These are phyloP conservation scores for Syzygium aqueum DNA, from an alignment of 345 rosid species.

Conservation along the genomic window DNA sequence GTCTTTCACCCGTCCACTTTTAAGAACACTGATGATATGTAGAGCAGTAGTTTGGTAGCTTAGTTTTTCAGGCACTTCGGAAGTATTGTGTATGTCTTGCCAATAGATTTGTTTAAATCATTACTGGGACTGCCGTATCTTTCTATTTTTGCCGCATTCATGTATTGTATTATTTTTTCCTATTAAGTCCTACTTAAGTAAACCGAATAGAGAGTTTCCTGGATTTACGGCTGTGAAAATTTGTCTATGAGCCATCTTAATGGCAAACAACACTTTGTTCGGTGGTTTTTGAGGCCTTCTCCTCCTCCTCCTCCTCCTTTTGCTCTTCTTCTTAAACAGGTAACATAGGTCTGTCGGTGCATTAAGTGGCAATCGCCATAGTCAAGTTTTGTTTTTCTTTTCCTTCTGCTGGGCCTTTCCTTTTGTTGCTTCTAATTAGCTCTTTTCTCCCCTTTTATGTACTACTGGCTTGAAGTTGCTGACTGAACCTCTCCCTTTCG, in stretches of 20 bases:
- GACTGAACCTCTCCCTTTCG: neutral
- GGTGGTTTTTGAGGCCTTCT: neutral
- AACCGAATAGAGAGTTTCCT: neutral
- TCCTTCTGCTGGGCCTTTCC: neutral
- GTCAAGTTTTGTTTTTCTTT: neutral
- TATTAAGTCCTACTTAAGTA: neutral
- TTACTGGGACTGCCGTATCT: neutral
- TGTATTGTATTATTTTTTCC: neutral
- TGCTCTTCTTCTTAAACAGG: neutral
- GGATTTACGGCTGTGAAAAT: neutral
- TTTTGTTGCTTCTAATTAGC: neutral
- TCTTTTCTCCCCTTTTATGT: neutral
- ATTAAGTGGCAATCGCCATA: neutral
- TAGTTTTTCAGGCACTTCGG: neutral
- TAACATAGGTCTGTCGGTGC: neutral
- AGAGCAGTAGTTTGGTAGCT: neutral
- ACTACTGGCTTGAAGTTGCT: neutral
- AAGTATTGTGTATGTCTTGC: neutral
- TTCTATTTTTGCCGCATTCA: neutral
- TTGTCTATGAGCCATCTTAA: neutral
- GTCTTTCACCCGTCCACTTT: neutral
- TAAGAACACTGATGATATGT: neutral
- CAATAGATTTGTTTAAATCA: neutral
- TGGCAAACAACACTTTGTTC: neutral
- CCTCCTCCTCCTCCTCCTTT: neutral